Evolutionary conservation across 768 basidiomycete species (phyloP), one percentile per base, ranked within the genome.

Genomic region (Tricholoma flavovirens): DNA sequence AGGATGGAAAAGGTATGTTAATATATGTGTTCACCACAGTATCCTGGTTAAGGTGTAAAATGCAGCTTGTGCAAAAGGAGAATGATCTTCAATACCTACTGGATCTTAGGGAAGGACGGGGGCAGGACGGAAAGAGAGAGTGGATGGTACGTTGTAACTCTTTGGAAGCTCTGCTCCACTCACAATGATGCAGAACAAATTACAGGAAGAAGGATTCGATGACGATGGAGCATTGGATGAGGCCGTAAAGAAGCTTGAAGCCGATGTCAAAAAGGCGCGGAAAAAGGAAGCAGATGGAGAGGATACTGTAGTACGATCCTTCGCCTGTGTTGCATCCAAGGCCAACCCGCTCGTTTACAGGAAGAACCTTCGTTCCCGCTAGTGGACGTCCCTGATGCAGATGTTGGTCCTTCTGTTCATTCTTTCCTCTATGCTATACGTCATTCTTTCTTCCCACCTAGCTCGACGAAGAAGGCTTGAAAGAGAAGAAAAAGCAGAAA

Each of bases 401-500:
- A 96, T 56, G 87, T 94, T 59, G 59, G 77, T 64, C n/a, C 19
- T 33, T n/a, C n/a, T 30, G 26, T 24, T 21, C 52, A 51, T n/a
- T 29, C 14, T 24, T 29, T 17, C 14, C 3, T 30, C 4, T 9
- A 17, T 15, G 6, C n/a, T 33, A 40, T 49, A 12, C 14, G 30
- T n/a, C 10, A 45, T 11, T 11, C 12, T 45, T 24, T 14, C 43
- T 5, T 5, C 33, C 29, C 36, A 53, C 30, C 15, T 56, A 92
- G 88, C 78, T 93, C 7, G 90, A 92, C 62, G 95, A 98, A 65
- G 94, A 96, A 38, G 80, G 85, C 22, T 67, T 98, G 33, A 98
- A 91, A 68, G 97, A 99, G 71, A 99, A 98, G 75, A 86, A 86
- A 65, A 90, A 88, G 64, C 97, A 99, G 68, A 88, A 85, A 61